These are phyloP conservation scores for Ulota crispa DNA, from an alignment of 225 moss, liverwort and hornwort genomes.

Conservation along the genomic window DNA sequence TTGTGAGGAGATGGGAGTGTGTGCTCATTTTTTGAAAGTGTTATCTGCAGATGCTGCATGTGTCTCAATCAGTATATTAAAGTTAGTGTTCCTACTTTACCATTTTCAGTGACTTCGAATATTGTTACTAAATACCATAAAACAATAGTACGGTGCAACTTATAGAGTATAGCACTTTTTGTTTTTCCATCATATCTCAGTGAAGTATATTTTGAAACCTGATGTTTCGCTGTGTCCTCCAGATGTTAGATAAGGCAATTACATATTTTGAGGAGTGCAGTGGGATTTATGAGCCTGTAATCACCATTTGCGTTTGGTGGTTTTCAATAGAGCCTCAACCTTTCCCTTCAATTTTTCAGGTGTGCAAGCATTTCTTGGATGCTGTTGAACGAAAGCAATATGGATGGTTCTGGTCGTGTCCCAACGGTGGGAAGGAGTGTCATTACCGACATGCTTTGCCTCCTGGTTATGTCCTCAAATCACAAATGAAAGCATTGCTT, in stretches of 20 bases:
- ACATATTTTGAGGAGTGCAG: neutral
- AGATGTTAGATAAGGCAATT: neutral
- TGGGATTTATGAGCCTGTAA: neutral
- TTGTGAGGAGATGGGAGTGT: neutral
- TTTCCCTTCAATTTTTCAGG: conserved; percentile 32
- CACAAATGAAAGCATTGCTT: conserved; percentile 98
- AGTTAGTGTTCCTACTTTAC: neutral
- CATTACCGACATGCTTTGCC: conserved; percentile 98
- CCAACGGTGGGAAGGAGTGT: conserved; percentile 98
- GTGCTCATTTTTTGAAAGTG: neutral
- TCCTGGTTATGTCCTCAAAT: conserved; percentile 87
- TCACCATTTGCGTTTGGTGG: neutral
- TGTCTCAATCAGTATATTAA: neutral
- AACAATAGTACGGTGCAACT: too few species aligned
- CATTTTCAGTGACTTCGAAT: too few species aligned
- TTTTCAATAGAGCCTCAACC: neutral
- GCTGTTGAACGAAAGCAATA: conserved; percentile 99
- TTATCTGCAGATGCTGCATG: neutral
- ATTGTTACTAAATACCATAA: too few species aligned
- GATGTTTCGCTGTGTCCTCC: neutral
- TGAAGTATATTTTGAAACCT: neutral
- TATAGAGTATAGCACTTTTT: neutral
- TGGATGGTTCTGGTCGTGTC: conserved; percentile 99
- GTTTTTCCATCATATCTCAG: neutral
- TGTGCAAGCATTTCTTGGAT: conserved; percentile 95